phyloP scores from a whole-genome alignment of 139 green algal species.

The Chlamydomonas sp. region DNA sequence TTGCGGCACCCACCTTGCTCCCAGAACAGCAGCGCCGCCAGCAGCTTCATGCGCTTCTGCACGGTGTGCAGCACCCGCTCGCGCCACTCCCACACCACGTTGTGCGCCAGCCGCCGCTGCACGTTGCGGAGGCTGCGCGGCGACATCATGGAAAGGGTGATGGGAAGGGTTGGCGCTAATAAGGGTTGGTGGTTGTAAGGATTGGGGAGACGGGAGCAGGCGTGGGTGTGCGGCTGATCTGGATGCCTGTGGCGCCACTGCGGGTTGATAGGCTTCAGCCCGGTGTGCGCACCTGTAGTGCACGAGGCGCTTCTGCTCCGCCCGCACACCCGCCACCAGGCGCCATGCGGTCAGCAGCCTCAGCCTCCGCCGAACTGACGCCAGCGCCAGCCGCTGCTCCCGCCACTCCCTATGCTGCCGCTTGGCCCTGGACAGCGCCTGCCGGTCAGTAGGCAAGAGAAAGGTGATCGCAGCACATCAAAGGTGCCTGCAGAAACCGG shows the following conservation, averaged over 20 bases:
- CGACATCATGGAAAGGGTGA: too few relatives aligned
- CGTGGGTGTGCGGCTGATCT: too few relatives aligned
- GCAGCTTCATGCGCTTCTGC: slow-evolving; percentile 34
- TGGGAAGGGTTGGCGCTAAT: too few relatives aligned
- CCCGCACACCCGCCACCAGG: slow-evolving; percentile 4
- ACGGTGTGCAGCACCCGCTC: neutral
- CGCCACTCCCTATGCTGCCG: neutral
- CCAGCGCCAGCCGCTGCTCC: neutral
- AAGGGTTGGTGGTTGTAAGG: too few relatives aligned
- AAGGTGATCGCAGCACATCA: too few relatives aligned
- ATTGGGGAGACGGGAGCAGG: too few relatives aligned
- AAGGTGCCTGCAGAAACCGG: too few relatives aligned
- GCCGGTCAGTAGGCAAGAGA: neutral
- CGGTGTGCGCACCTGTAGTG: neutral
- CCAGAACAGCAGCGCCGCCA: slow-evolving; percentile 37
- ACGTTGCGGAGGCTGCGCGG: neutral
- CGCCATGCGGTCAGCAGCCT: slow-evolving; percentile 20
- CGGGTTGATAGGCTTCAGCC: too few relatives aligned
- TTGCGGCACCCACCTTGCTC: neutral
- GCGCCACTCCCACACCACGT: slow-evolving; percentile 10
- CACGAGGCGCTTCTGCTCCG: slow-evolving; percentile 38
- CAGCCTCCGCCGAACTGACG: neutral
- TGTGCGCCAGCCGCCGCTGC: neutral
- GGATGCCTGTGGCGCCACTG: too few relatives aligned
- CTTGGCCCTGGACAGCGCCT: neutral